These are phyloP conservation scores for Ajuga chamaepitys DNA, from an alignment of 257 asterid species.

Conservation along the genomic window DNA sequence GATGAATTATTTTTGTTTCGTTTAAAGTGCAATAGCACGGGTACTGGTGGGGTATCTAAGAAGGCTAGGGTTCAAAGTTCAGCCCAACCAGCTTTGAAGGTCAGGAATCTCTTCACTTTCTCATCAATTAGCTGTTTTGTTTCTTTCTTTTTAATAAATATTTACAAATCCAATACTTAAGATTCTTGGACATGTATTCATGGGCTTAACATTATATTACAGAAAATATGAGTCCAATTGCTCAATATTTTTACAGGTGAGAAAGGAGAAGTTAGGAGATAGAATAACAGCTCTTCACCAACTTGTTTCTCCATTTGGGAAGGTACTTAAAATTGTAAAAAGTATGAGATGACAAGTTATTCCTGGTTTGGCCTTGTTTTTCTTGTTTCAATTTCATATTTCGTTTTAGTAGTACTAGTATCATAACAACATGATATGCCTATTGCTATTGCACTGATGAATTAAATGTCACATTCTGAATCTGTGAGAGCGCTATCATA, in stretches of 20 bases:
- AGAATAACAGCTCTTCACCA: constrained; percentile 95
- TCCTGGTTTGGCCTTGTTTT: neutral
- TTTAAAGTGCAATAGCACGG: constrained; percentile 60
- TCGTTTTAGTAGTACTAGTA: neutral
- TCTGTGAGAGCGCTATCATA: too few relatives aligned
- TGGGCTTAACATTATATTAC: neutral
- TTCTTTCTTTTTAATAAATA: neutral
- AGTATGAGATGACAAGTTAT: neutral
- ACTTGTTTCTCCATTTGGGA: constrained; percentile 98
- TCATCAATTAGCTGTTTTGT: neutral
- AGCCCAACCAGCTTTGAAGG: constrained; percentile 84
- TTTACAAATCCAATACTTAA: neutral
- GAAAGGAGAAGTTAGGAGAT: constrained; percentile 92
- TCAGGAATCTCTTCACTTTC: constrained; percentile 18
- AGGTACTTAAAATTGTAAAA: constrained; percentile 35
- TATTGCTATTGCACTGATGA: too few relatives aligned
- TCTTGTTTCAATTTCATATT: neutral
- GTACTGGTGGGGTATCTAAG: constrained; percentile 63
- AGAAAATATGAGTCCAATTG: neutral
- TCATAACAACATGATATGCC: neutral
- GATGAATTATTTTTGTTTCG: neutral
- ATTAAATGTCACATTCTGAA: neutral
- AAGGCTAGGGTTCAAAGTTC: constrained; percentile 89
- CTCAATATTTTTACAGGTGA: constrained; percentile 45
- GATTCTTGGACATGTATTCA: constrained; percentile 5